A percentile compares a stretch with the other conserved stretches of the same genome.
These are phyloP conservation scores for Ceratopteris richardii DNA, from an alignment of 75 land plant genomes.

Conservation along the genomic window DNA sequence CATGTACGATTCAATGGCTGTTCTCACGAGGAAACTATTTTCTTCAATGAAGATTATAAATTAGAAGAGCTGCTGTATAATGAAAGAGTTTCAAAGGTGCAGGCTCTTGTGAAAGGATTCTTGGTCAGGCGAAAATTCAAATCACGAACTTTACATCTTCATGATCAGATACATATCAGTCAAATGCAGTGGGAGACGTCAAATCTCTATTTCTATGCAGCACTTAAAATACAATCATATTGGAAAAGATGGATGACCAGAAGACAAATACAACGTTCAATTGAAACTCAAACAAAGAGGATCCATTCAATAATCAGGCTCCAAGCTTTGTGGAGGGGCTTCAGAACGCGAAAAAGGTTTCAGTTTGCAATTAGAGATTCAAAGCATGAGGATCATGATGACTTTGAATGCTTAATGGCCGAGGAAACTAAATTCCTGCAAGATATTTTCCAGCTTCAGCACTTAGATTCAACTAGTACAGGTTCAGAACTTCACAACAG, in stretches of 20 bases:
- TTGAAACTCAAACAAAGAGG: not conserved
- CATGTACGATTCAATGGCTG: not conserved
- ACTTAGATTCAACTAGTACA: not conserved
- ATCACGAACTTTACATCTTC: not conserved
- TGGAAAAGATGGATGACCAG: constrained; percentile 15
- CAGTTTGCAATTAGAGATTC: constrained; percentile 10
- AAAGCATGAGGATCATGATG: constrained; percentile 21
- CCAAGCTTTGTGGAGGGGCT: constrained; percentile 33
- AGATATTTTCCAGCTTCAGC: not conserved
- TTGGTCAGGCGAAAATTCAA: constrained; percentile 1
- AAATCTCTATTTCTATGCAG: not conserved
- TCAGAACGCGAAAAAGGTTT: constrained; percentile 10
- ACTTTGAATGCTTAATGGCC: constrained; percentile 17
- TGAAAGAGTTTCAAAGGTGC: constrained; percentile 3
- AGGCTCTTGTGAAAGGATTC: constrained; percentile 18
- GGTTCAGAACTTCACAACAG: not conserved
- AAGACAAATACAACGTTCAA: not conserved
- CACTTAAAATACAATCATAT: constrained; percentile 4
- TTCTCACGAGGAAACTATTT: constrained; percentile 4
- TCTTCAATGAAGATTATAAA: constrained; percentile 2
- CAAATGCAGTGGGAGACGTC: no score
- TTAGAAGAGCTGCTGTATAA: constrained; percentile 5
- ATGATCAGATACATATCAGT: no score
- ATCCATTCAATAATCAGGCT: constrained; percentile 3
- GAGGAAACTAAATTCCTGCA: constrained; percentile 16